Evolutionary conservation across 2,329 filamentous ascomycete genomes (phyloP).

Genomic region (Trichothecium roseum): DNA sequence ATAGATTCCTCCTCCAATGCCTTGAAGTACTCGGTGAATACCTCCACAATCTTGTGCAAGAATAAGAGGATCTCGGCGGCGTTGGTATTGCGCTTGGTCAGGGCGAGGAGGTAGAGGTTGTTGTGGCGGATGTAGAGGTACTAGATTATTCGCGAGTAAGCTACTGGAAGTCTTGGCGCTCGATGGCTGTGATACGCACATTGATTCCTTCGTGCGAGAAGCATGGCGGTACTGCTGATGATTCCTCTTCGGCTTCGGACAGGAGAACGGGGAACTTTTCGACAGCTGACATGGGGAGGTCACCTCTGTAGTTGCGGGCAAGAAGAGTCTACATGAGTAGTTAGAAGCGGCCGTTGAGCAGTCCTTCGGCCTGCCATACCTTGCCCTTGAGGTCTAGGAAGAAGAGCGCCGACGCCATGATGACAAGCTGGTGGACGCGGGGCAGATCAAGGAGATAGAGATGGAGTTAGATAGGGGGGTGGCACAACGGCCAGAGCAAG

Average conservation of each 20-base stretch:
- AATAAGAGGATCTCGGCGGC: constrained; percentile 97
- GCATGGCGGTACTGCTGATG: constrained; percentile 90
- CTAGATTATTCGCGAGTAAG: constrained; percentile 28
- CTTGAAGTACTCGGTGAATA: constrained; percentile 99
- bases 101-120: constrained; percentile 93
- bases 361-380: constrained; percentile 36
- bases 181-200: constrained; percentile 36
- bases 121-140: constrained; percentile 99
- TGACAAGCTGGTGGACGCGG: constrained; percentile 19
- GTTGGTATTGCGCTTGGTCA: constrained; percentile 98
- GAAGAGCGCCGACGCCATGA: constrained; percentile 95
- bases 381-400: constrained; percentile 99
- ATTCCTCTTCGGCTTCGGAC: constrained; percentile 98
- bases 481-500: constrained; percentile 12
- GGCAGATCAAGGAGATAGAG: constrained; percentile 10
- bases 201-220: constrained; percentile 99
- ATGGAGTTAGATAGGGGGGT: constrained; percentile 7
- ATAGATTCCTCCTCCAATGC: constrained; percentile 98
- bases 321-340: constrained; percentile 68
- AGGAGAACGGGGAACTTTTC: constrained; percentile 95
- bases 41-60: constrained; percentile 94
- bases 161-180: constrained; percentile 4
- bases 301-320: constrained; percentile 95
- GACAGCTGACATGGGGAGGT: constrained; percentile 98
- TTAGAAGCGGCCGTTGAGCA: neutral